Percentiles rank a stretch among this genome's conserved stretches.
These are phyloP conservation scores for Arthrinium phaeospermum DNA, from an alignment of 2,329 filamentous ascomycete genomes.

Conservation along the genomic window DNA sequence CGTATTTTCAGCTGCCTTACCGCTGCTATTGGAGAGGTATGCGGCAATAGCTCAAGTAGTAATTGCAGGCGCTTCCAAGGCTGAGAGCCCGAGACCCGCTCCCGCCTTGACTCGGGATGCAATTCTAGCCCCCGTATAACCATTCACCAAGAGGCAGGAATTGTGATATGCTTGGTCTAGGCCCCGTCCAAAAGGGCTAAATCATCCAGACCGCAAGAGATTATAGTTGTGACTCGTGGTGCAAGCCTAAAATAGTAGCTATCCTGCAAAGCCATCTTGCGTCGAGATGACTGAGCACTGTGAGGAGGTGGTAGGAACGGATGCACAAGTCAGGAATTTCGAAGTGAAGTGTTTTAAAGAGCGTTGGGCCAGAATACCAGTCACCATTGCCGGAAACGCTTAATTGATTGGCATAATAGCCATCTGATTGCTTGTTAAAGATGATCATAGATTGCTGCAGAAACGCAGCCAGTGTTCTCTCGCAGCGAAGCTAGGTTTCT, in stretches of 20 bases:
- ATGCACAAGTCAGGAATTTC: neutral
- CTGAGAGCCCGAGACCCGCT: neutral
- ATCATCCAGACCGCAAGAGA: neutral
- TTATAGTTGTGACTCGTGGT: neutral
- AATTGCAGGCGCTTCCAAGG: neutral
- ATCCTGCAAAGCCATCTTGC: neutral
- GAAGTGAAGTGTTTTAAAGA: neutral
- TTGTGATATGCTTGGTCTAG: neutral
- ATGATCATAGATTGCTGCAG: neutral
- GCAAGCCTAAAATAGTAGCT: neutral
- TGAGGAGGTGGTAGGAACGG: neutral
- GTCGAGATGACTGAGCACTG: neutral
- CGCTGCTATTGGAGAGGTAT: neutral
- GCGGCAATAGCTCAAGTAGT: neutral
- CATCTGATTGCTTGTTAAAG: neutral
- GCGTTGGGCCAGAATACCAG: neutral
- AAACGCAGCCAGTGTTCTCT: neutral
- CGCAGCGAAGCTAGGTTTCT: constrained; percentile 8
- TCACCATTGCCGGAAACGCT: neutral
- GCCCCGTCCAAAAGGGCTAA: neutral
- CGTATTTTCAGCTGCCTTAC: neutral
- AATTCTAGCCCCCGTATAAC: neutral
- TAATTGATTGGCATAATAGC: neutral
- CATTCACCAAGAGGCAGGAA: neutral
- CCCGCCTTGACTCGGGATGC: neutral